Percentiles rank a stretch among this genome's conserved stretches.
Conservation (phyloP, 768 basidiomycete species). For the Kwoniella sp. region DNA sequence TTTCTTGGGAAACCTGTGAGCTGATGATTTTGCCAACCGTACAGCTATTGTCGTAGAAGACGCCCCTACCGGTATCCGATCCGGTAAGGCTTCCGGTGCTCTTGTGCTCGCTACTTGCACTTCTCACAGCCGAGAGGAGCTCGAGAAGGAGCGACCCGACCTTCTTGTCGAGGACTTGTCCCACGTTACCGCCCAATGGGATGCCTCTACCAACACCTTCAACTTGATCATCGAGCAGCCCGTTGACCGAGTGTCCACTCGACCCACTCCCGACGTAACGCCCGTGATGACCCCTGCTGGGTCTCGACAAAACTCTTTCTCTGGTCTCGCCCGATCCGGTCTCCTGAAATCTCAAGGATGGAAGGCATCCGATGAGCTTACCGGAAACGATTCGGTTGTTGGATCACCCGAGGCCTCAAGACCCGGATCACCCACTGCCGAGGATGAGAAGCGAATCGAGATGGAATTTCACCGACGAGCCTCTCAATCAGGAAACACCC, state of each 20-base stretch:
- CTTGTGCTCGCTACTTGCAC: slow-evolving; percentile 81
- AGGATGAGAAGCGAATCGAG: slow-evolving; percentile 25
- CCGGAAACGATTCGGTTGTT: slow-evolving; percentile 54
- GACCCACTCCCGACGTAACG: slow-evolving; percentile 53
- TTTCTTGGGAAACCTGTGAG: background rate
- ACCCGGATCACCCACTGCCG: slow-evolving; percentile 32
- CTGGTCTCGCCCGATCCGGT: slow-evolving; percentile 26
- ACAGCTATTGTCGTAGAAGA: slow-evolving; percentile 77
- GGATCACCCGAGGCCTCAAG: slow-evolving; percentile 44
- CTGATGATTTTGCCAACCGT: background rate
- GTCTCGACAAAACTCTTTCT: slow-evolving; percentile 49
- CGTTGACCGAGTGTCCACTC: slow-evolving; percentile 44
- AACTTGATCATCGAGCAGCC: slow-evolving; percentile 54
- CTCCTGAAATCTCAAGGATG: slow-evolving; percentile 16
- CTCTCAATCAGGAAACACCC: slow-evolving; percentile 22
- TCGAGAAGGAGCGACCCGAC: slow-evolving; percentile 59
- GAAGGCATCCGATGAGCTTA: slow-evolving; percentile 51
- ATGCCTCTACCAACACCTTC: slow-evolving; percentile 47
- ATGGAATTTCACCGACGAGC: slow-evolving; percentile 23
- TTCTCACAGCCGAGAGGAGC: slow-evolving; percentile 59
- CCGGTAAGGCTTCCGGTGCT: slow-evolving; percentile 77
- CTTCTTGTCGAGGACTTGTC: slow-evolving; percentile 56
- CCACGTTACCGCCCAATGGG: slow-evolving; percentile 53
- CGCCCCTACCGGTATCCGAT: slow-evolving; percentile 76
- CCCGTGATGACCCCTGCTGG: slow-evolving; percentile 54